Evolutionary conservation across 2,329 filamentous ascomycete genomes (phyloP).

Genomic region (Fonsecaea nubica): DNA sequence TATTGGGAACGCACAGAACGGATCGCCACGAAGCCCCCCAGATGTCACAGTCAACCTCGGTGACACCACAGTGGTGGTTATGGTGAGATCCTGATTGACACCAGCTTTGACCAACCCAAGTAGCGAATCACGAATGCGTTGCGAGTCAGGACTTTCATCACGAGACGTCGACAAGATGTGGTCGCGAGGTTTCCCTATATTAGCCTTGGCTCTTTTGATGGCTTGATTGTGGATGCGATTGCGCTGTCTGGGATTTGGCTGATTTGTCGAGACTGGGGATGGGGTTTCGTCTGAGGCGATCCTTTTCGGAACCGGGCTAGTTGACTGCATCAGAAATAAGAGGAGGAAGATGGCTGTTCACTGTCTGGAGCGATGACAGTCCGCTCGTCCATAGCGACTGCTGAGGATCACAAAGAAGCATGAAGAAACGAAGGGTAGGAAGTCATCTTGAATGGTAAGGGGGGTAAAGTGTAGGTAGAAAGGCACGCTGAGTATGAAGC

Average conservation of each 20-base stretch:
- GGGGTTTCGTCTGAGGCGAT: neutral
- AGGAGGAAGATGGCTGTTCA: neutral
- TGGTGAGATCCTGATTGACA: neutral
- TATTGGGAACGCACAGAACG: slow-evolving; percentile 21
- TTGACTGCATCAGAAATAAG: slow-evolving; percentile 15
- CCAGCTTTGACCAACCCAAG: neutral
- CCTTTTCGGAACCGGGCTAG: neutral
- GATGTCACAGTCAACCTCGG: slow-evolving; percentile 17
- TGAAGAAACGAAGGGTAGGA: neutral
- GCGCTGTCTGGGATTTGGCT: slow-evolving; percentile 12
- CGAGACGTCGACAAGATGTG: neutral
- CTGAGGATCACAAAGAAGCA: neutral
- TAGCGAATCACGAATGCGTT: neutral
- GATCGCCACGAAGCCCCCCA: slow-evolving; percentile 19
- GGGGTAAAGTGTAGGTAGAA: too few relatives aligned
- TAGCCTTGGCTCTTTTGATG: slow-evolving; percentile 20
- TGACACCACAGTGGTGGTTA: neutral
- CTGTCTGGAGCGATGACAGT: slow-evolving; percentile 6
- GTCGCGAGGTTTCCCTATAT: slow-evolving; percentile 16
- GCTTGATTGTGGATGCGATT: slow-evolving; percentile 23
- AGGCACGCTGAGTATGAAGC: neutral
- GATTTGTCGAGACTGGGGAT: neutral
- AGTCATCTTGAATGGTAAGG: neutral
- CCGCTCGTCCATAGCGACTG: slow-evolving; percentile 17
- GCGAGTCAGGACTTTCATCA: neutral